A percentile compares a stretch with the other conserved stretches of the same genome.
These are phyloP conservation scores for Mycena sanguinolenta DNA, from an alignment of 768 basidiomycete genomes.

Conservation along the genomic window DNA sequence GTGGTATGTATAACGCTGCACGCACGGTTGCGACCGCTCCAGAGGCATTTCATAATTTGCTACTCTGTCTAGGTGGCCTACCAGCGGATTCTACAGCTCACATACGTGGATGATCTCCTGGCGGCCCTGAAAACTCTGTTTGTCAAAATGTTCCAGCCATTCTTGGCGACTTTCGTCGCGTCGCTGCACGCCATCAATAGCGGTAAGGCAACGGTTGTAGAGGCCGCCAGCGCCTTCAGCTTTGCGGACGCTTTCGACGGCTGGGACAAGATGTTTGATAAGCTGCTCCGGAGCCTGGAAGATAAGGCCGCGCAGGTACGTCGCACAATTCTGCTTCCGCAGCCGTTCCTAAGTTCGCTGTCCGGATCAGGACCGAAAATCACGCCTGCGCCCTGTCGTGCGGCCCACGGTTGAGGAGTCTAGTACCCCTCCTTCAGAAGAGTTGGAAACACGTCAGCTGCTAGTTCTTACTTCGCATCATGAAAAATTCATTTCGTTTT, in stretches of 20 bases:
- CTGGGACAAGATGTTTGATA: constrained; percentile 88
- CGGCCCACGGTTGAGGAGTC: constrained; percentile 53
- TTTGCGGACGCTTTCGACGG: constrained; percentile 78
- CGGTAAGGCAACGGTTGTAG: constrained; percentile 56
- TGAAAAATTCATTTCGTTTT: neutral
- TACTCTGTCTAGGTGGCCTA: constrained; percentile 81
- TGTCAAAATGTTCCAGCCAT: constrained; percentile 87
- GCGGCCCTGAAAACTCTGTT: constrained; percentile 86
- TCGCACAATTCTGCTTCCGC: neutral
- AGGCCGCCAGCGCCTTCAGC: constrained; percentile 67
- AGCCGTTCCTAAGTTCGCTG: neutral
- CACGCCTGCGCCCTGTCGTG: constrained; percentile 64
- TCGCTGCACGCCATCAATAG: constrained; percentile 78
- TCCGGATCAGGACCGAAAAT: constrained; percentile 74
- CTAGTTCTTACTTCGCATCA: constrained; percentile 5
- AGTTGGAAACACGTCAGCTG: constrained; percentile 67
- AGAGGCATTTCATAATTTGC: constrained; percentile 10
- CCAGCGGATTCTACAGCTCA: constrained; percentile 94
- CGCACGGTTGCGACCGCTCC: constrained; percentile 2
- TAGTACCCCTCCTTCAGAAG: constrained; percentile 70
- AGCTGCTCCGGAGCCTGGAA: constrained; percentile 79
- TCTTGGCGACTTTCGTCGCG: constrained; percentile 85
- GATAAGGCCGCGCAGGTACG: constrained; percentile 79
- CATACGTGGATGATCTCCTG: constrained; percentile 93
- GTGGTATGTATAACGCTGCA: constrained; percentile 74